These are phyloP conservation scores for Pilatotrama ljubarskyi DNA, from an alignment of 768 basidiomycete species.

Conservation along the genomic window DNA sequence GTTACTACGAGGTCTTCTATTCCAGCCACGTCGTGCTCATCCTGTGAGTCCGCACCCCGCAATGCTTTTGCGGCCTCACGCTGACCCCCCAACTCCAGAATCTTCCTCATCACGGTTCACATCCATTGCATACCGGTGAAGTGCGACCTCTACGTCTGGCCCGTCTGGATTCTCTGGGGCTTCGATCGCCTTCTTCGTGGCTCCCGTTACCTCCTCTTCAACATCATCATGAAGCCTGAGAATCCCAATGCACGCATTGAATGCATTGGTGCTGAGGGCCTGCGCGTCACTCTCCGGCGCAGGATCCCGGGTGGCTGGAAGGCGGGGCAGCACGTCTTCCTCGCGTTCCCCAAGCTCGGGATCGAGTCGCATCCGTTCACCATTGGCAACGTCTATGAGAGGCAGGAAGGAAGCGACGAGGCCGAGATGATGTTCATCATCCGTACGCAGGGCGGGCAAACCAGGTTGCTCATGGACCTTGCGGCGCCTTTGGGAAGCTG, in stretches of 20 bases:
- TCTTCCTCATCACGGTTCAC: slow-evolving; percentile 43
- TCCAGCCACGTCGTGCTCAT: slow-evolving; percentile 28
- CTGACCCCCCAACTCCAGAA: slow-evolving; percentile 26
- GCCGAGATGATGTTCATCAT: slow-evolving; percentile 53
- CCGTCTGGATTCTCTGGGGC: slow-evolving; percentile 47
- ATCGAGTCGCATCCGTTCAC: slow-evolving; percentile 53
- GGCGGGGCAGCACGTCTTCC: slow-evolving; percentile 52
- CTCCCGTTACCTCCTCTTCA: slow-evolving; percentile 42
- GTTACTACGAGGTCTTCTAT: slow-evolving; percentile 43
- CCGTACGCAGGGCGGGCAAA: slow-evolving; percentile 52
- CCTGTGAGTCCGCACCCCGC: slow-evolving; percentile 23
- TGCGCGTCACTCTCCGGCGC: slow-evolving; percentile 44
- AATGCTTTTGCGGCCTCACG: not conserved
- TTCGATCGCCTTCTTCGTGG: slow-evolving; percentile 45
- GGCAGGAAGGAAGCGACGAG: slow-evolving; percentile 19
- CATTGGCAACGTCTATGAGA: slow-evolving; percentile 44
- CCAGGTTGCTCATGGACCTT: slow-evolving; percentile 32
- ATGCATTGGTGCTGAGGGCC: slow-evolving; percentile 43
- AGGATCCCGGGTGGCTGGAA: slow-evolving; percentile 44
- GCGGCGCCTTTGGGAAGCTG: slow-evolving; percentile 22
- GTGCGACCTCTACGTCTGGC: slow-evolving; percentile 46
- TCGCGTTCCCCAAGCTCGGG: slow-evolving; percentile 46
- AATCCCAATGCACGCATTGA: slow-evolving; percentile 39
- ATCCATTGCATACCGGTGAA: slow-evolving; percentile 33
- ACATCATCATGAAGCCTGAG: slow-evolving; percentile 34